A percentile compares a stretch with the other conserved stretches of the same genome.
phyloP scores from a whole-genome alignment of 345 rosid genomes.

The Syzygium aqueum region DNA sequence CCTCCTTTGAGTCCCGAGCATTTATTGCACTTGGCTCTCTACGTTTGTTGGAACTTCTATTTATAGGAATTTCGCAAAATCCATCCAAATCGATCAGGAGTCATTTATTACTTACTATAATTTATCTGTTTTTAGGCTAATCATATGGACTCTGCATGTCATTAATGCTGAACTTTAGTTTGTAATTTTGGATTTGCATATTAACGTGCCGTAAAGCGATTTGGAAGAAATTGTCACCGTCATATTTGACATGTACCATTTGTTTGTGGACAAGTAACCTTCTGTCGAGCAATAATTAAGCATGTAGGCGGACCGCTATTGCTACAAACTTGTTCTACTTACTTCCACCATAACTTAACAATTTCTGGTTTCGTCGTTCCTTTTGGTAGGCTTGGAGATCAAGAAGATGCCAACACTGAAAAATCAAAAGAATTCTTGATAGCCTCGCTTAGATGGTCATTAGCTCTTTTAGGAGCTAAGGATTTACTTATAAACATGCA shows the following conservation, averaged over 20 bases:
- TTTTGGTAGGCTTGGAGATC: background rate
- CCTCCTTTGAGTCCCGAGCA: background rate
- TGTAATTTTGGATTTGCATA: no score
- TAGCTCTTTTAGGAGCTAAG: background rate
- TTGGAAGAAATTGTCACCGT: no score
- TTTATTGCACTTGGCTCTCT: background rate
- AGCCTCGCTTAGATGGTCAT: background rate
- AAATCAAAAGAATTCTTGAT: background rate
- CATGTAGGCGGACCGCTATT: background rate
- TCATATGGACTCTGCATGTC: background rate
- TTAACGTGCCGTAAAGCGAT: no score
- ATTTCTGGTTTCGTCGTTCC: background rate
- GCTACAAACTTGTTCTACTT: background rate
- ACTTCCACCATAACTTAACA: background rate
- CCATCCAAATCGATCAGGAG: accelerated
- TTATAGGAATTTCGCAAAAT: accelerated
- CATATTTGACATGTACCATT: no score
- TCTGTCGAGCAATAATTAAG: background rate
- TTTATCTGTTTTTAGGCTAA: background rate
- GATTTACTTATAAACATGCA: background rate
- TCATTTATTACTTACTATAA: background rate
- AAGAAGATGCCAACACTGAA: background rate
- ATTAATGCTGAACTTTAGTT: background rate
- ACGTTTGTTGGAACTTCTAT: background rate
- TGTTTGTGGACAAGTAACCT: no score